phyloP scores from a whole-genome alignment of 352 stramenopile genomes.

The Elongisporangium prolatum region DNA sequence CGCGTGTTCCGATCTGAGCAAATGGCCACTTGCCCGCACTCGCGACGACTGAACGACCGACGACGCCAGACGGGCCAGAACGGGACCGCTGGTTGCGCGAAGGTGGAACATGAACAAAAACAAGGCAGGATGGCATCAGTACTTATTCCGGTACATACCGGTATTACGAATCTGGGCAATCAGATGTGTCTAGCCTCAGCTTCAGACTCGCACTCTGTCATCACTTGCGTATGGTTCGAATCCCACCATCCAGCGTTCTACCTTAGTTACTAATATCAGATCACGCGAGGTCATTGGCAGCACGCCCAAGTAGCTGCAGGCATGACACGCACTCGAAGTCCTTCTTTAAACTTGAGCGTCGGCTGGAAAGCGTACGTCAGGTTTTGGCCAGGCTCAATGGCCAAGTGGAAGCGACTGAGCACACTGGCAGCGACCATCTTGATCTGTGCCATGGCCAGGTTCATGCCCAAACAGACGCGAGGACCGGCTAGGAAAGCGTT shows the following conservation, averaged over 20 bases:
- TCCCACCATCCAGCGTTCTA: not conserved
- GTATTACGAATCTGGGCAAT: no score
- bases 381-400: not conserved
- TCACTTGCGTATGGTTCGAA: not conserved
- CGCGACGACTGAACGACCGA: not conserved
- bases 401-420: conserved; percentile 21
- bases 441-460: conserved; percentile 41
- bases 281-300: not conserved
- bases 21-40: not conserved
- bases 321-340: not conserved
- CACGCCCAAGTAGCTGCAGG: not conserved
- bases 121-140: no score
- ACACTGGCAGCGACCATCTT: conserved; percentile 33
- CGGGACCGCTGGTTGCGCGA: conserved; percentile 1
- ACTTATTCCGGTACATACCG: no score
- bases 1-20: not conserved
- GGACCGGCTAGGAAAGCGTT: conserved; percentile 36
- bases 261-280: not conserved
- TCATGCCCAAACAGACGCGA: conserved; percentile 33
- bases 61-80: not conserved
- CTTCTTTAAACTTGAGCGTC: not conserved
- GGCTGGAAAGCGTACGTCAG: conserved; percentile 6
- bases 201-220: not conserved
- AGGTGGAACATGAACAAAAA: not conserved
- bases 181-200: no score